Percentiles rank a stretch among this genome's conserved stretches.
phyloP scores from a whole-genome alignment of 1,139 yeast species.

The Blastobotrys petasosporus region DNA sequence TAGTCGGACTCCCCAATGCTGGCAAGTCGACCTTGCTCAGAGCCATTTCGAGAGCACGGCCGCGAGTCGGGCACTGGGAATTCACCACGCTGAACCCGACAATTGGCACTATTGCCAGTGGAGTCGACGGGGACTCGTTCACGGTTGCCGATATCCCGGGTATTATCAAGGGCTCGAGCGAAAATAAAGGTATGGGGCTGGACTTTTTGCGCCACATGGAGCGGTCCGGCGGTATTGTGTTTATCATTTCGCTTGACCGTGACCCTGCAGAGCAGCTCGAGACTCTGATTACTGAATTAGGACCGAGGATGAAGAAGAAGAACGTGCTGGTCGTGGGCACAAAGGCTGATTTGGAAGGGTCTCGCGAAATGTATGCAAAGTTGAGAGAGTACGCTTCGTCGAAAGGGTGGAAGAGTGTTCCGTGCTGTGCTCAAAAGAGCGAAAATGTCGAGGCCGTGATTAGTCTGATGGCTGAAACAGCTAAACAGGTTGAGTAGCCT shows the following conservation, averaged over 20 bases:
- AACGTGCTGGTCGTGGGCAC: slow-evolving; percentile 75
- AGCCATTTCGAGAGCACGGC: slow-evolving; percentile 86
- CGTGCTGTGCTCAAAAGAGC: slow-evolving; percentile 72
- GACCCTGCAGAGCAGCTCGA: slow-evolving; percentile 62
- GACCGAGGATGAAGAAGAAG: slow-evolving; percentile 55
- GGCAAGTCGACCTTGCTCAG: slow-evolving; percentile 86
- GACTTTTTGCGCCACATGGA: slow-evolving; percentile 90
- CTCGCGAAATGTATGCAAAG: slow-evolving; percentile 38
- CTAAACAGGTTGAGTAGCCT: too few species aligned
- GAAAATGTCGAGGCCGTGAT: slow-evolving; percentile 71
- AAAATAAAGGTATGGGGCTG: slow-evolving; percentile 87
- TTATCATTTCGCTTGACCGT: slow-evolving; percentile 72
- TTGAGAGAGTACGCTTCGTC: slow-evolving; percentile 18
- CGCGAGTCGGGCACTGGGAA: slow-evolving; percentile 94
- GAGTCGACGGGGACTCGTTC: slow-evolving; percentile 61
- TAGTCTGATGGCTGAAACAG: slow-evolving; percentile 50
- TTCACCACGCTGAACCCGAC: slow-evolving; percentile 92
- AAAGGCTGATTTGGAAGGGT: slow-evolving; percentile 70
- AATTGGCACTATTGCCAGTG: slow-evolving; percentile 73
- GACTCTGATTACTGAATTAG: slow-evolving; percentile 63
- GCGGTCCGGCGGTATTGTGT: slow-evolving; percentile 81
- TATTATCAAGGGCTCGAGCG: slow-evolving; percentile 73
- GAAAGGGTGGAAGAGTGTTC: slow-evolving; percentile 62
- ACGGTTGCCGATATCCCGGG: slow-evolving; percentile 99
- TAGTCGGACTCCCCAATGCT: slow-evolving; percentile 94